A percentile compares a stretch with the other conserved stretches of the same genome.
Conservation (phyloP, 345 rosid genomes). For the Pistacia vera region DNA sequence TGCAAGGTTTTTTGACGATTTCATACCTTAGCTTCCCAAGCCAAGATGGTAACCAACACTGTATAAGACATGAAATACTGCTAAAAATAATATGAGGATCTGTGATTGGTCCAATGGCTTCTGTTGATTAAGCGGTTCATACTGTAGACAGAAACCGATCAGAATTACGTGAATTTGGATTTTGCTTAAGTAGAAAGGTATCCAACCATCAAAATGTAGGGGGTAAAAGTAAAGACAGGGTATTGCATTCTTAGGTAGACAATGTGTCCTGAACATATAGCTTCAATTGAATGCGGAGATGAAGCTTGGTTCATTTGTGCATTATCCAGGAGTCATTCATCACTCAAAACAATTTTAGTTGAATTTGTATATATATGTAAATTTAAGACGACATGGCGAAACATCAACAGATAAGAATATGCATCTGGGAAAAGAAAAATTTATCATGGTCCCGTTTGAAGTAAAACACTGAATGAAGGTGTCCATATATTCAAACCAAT, state of each 20-base stretch:
- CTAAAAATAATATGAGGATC: constrained; percentile 92
- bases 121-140: constrained; percentile 61
- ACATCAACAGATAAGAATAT: no score
- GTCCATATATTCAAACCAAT: background rate
- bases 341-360: no score
- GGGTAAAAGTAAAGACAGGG: background rate
- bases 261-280: no score
- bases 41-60: constrained; percentile 79
- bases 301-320: no score
- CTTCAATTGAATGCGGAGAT: no score
- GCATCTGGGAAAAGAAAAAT: background rate
- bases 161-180: constrained; percentile 16
- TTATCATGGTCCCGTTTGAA: background rate
- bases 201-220: background rate
- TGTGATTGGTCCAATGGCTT: constrained; percentile 85
- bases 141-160: constrained; percentile 32
- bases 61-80: constrained; percentile 75
- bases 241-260: no score
- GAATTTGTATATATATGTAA: no score
- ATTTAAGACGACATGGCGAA: no score
- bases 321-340: no score
- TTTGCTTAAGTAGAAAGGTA: background rate
- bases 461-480: background rate
- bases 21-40: constrained; percentile 89
- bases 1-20: background rate